A percentile compares a stretch with the other conserved stretches of the same genome.
Evolutionary conservation across 2,329 filamentous ascomycete species (phyloP).

Genomic region (Pestalotiopsis fici): DNA sequence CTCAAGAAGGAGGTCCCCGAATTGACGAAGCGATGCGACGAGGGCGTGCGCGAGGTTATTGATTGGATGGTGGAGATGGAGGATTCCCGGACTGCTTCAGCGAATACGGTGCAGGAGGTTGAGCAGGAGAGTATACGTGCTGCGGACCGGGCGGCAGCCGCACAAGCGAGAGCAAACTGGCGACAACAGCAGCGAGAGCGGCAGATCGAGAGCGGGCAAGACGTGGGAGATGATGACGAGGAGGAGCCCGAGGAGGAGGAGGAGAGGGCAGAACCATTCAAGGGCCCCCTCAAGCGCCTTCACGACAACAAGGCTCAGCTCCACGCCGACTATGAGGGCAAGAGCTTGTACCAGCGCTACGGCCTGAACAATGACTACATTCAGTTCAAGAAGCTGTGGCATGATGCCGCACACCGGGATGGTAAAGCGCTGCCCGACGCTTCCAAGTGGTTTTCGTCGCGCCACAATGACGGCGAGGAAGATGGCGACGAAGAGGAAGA

Average conservation of each 20-base stretch:
- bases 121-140: conserved; percentile 22
- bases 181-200: background rate
- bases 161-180: background rate
- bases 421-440: conserved; percentile 54
- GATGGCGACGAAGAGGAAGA: conserved; percentile 47
- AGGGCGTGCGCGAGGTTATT: conserved; percentile 47
- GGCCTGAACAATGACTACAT: conserved; percentile 60
- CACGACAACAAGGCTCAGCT: conserved; percentile 36
- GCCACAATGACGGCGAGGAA: conserved; percentile 18
- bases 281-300: conserved; percentile 35
- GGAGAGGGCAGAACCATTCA: conserved; percentile 24
- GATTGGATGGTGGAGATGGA: conserved; percentile 51
- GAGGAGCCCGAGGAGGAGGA: conserved; percentile 24
- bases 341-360: conserved; percentile 49
- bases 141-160: conserved; percentile 12
- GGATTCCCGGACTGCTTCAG: conserved; percentile 42
- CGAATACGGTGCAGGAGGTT: conserved; percentile 34
- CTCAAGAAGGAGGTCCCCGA: conserved; percentile 40
- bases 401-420: conserved; percentile 51
- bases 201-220: background rate
- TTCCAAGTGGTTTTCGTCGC: conserved; percentile 49
- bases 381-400: conserved; percentile 59
- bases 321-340: conserved; percentile 40
- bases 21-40: conserved; percentile 47
- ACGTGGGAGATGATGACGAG: background rate